Base-by-base conservation (phyloP, 345 rosid genomes). In the Syzygium jambos region DNA sequence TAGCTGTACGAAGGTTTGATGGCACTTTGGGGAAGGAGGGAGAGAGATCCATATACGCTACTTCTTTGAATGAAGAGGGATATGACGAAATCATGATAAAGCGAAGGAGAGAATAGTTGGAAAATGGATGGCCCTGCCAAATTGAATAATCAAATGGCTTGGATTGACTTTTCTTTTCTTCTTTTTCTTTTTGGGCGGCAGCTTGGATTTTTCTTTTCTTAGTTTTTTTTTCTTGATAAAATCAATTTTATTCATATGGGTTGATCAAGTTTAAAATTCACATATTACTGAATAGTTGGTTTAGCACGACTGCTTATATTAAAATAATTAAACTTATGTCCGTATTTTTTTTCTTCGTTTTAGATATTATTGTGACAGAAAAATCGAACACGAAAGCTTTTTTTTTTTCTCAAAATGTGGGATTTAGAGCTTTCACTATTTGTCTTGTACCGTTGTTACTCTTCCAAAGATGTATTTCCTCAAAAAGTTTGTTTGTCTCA, bases 1-100 rank as follows among this genome's bases (percentile, higher is more conserved):
- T 86, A 85, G 85, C 84, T 88, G 73, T 41, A 52, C 11, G 83
- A 82, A 85, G 82, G 85, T 86, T 78, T 78, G 85, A 84, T 85
- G 77, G 34, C 52, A 53, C 52, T 14, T 9, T 59, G 87, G 61
- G 56, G 53, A 27, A 4, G 65, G 34, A 7, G 4, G 15, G 34
- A 21, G 27, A 68, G 43, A 10, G 13, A 73, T 38, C 23, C 38
- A 38, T 73, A 9, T 73, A 73, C 80, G 80, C 80, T 73, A 73
- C 80, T 38, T 73, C 49, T 38, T 73, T 73, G 80, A 73, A 38
- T 34, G 80, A 73, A 4, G 49, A 73, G 80, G 27, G 80, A 38
- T 38, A 73, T 38, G 80, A 73, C 27, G 80, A 73, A 34, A 38
- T 25, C 80, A 19, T 38, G 49, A 9, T 73, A 73, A 73, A 73